Conservation (phyloP, 768 basidiomycete genomes). For the Mycena galopus region DNA sequence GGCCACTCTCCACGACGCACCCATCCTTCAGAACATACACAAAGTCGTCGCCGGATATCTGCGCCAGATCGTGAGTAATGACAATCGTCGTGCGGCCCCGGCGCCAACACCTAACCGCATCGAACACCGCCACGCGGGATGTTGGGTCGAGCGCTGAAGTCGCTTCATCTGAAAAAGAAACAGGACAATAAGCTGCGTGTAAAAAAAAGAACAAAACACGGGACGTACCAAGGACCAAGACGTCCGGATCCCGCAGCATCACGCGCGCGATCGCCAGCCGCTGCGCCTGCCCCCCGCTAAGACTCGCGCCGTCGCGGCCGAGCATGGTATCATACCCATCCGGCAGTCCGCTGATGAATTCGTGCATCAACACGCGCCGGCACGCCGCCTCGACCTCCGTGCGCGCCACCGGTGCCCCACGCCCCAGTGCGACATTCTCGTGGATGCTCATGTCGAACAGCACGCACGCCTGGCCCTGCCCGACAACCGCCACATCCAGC, state of each 20-base stretch:
- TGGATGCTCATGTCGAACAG: conserved; percentile 85
- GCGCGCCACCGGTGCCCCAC: conserved; percentile 74
- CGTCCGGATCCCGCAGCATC: conserved; percentile 84
- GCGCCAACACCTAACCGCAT: conserved; percentile 77
- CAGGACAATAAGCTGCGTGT: conserved; percentile 56
- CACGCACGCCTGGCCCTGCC: conserved; percentile 81
- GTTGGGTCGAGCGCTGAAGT: conserved; percentile 89
- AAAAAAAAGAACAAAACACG: conserved; percentile 39
- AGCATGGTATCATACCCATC: conserved; percentile 89
- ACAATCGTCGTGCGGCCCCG: conserved; percentile 88
- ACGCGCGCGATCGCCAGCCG: conserved; percentile 91
- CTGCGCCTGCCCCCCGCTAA: conserved; percentile 95
- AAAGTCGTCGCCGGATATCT: conserved; percentile 82
- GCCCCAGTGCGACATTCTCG: conserved; percentile 90
- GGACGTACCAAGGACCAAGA: conserved; percentile 89
- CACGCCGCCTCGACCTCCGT: conserved; percentile 87
- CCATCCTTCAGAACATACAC: conserved; percentile 93
- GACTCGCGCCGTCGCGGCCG: conserved; percentile 77
- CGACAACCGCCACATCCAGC: conserved; percentile 76
- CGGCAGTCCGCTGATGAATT: conserved; percentile 87
- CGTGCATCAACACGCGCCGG: conserved; percentile 86
- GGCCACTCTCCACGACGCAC: conserved; percentile 88
- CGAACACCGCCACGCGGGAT: conserved; percentile 88
- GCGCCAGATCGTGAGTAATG: conserved; percentile 95
- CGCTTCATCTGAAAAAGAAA: conserved; percentile 70